These are phyloP conservation scores for Triglochin maritima DNA, from an alignment of 106 monocot genomes.

Conservation along the genomic window DNA sequence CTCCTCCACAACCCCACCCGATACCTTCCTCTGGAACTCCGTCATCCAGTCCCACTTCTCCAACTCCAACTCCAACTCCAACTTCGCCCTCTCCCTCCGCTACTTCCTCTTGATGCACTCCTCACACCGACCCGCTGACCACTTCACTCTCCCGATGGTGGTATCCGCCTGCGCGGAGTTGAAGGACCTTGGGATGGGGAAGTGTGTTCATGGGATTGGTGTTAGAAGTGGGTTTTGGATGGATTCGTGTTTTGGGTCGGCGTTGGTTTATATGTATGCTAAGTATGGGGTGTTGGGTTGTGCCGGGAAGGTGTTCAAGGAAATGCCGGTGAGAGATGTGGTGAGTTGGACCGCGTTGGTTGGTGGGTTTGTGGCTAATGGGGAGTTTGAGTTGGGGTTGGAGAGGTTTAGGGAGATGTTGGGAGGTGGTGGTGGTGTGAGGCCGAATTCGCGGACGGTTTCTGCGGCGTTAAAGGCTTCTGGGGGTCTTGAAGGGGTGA, in stretches of 20 bases:
- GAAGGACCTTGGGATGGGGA: conserved; percentile 13
- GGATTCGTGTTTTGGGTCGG: conserved; percentile 22
- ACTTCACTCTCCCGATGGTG: conserved; percentile 58
- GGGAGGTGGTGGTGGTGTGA: conserved; percentile 8
- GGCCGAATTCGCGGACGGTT: conserved; percentile 41
- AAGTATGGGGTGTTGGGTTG: conserved; percentile 34
- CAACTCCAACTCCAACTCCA: conserved; percentile 23
- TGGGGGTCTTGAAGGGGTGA: conserved; percentile 19
- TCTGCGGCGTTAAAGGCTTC: conserved; percentile 51
- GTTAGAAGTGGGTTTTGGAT: conserved; percentile 28
- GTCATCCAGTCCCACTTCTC: conserved; percentile 55
- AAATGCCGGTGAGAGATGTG: conserved; percentile 59
- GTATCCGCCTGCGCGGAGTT: conserved; percentile 55
- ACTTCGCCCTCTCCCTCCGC: conserved; percentile 21
- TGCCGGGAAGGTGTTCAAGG: conserved; percentile 51
- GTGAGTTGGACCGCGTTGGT: conserved; percentile 68
- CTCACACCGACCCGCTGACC: conserved; percentile 19
- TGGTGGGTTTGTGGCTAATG: conserved; percentile 51
- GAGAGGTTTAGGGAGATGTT: conserved; percentile 33
- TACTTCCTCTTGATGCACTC: conserved; percentile 37
- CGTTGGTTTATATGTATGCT: conserved; percentile 58
- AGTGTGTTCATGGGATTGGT: conserved; percentile 22
- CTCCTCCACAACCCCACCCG: conserved; percentile 12
- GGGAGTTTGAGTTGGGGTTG: conserved; percentile 33
- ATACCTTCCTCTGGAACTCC: conserved; percentile 79